Conservation (phyloP, 2,329 filamentous ascomycete species). For the Aspergillus alliaceus region DNA sequence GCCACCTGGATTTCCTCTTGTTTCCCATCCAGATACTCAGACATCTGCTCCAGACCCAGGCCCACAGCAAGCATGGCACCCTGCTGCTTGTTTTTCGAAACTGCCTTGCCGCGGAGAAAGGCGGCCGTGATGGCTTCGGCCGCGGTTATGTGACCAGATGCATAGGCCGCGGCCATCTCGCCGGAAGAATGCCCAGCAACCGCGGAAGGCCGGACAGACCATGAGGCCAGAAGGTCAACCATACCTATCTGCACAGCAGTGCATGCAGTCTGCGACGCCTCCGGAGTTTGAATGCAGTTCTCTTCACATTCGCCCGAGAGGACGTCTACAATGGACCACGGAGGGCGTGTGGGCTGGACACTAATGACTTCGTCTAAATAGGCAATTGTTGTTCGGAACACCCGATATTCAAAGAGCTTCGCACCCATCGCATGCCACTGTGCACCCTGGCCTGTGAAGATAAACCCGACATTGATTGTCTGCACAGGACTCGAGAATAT, state of each 20-base stretch:
- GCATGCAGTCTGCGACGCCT: no score
- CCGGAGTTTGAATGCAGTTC: no score
- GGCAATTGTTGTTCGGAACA: slow-evolving; percentile 16
- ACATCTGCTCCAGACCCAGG: neutral
- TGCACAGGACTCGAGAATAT: no score
- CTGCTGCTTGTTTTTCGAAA: neutral
- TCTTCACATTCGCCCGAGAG: no score
- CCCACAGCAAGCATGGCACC: slow-evolving; percentile 10
- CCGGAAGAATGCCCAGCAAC: slow-evolving; percentile 51
- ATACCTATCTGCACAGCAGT: slow-evolving; percentile 50
- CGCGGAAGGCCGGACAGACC: slow-evolving; percentile 39
- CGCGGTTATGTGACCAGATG: slow-evolving; percentile 30
- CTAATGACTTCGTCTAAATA: neutral
- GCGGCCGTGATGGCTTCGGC: slow-evolving; percentile 5
- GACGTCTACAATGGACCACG: neutral
- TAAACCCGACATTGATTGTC: slow-evolving; percentile 9
- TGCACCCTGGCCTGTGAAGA: slow-evolving; percentile 22
- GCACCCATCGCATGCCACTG: slow-evolving; percentile 19
- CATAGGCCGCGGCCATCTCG: slow-evolving; percentile 52
- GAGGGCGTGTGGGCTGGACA: neutral
- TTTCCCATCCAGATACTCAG: neutral
- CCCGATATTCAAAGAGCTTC: slow-evolving; percentile 17
- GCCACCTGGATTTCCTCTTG: neutral
- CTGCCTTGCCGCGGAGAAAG: slow-evolving; percentile 6
- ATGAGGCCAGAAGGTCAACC: slow-evolving; percentile 45